Evolutionary conservation across 306 rosid species (phyloP), one percentile per base, ranked within the genome.

Genomic region (Luffa aegyptiaca): DNA sequence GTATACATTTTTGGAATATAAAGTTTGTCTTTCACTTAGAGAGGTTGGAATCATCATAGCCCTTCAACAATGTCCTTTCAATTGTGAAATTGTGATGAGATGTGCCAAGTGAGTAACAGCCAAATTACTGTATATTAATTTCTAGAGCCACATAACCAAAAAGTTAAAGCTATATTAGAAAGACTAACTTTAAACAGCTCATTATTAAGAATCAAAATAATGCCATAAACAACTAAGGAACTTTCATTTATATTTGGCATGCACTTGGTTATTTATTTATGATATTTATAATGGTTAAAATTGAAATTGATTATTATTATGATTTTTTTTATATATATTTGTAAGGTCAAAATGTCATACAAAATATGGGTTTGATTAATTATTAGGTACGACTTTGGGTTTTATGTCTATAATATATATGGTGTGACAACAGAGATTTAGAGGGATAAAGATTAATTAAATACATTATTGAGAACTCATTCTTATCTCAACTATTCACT

Each of bases 11-110:
- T 35, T 63, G 44, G 70, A n/a, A 63, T 63, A 35, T 63, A 63
- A 63, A 65, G 31, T 65, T 16, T 17, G 72, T 36, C 72, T 65
- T 18, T 41, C 17, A 44, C 36, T 44, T 42, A n/a, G 2, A 42
- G 18, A 44, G 18, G 35, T 62, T 35, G 44, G 70, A 70, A 44
- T 70, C 55, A 70, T 70, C 55, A 44, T 70, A 5, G 5, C 35
- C 75, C 31, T 20, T 69, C 55, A 44, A 69, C 55, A 69, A 69
- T 42, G 75, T 69, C 75, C 36, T 69, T 69, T 69, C 75, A 66
- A 37, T 16, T 64, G 71, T 14, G 21, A 18, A 18, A 66, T 17
- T 41, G 31, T 66, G 49, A 37, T 39, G 14, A 66, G 49, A 66
- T 37, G 9, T 64, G 72, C 0, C 3, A 7, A 65, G 1, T 14